phyloP scores from a whole-genome alignment of 352 stramenopile species.

The Phytophthora brassicae region DNA sequence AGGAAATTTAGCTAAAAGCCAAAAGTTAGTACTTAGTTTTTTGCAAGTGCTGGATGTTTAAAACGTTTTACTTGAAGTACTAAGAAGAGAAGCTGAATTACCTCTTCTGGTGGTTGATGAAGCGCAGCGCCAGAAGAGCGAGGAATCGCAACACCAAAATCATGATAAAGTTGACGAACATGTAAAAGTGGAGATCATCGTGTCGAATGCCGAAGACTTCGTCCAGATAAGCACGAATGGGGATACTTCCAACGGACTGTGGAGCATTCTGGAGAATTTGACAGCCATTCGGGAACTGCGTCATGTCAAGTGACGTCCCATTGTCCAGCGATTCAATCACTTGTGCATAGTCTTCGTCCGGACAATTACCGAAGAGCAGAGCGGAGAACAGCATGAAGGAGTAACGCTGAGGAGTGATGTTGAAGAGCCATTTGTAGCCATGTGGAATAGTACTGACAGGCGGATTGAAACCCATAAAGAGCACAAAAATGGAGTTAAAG shows the following conservation, averaged over 20 bases:
- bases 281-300: slow-evolving; percentile 28
- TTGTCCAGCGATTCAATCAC: slow-evolving; percentile 21
- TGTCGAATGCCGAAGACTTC: slow-evolving; percentile 37
- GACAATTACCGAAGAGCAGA: slow-evolving; percentile 33
- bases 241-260: slow-evolving; percentile 20
- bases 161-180: slow-evolving; percentile 31
- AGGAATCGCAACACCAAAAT: slow-evolving; percentile 48
- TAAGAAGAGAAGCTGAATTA: no score
- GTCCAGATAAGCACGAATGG: slow-evolving; percentile 39
- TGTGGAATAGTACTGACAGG: slow-evolving; percentile 32
- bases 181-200: slow-evolving; percentile 37
- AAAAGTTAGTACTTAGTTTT: no score
- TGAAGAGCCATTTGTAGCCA: slow-evolving; percentile 41
- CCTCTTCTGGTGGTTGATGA: slow-evolving; percentile 55
- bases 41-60: no score
- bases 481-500: slow-evolving; percentile 50
- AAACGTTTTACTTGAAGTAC: no score
- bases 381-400: slow-evolving; percentile 30
- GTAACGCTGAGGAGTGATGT: slow-evolving; percentile 40
- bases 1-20: no score
- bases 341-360: slow-evolving; percentile 26
- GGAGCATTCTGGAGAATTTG: slow-evolving; percentile 34
- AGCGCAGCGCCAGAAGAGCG: slow-evolving; percentile 44
- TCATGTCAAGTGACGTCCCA: slow-evolving; percentile 19
- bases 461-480: slow-evolving; percentile 58